phyloP scores from a whole-genome alignment of 768 basidiomycete genomes.

The Strobilomyces echinocephalus region DNA sequence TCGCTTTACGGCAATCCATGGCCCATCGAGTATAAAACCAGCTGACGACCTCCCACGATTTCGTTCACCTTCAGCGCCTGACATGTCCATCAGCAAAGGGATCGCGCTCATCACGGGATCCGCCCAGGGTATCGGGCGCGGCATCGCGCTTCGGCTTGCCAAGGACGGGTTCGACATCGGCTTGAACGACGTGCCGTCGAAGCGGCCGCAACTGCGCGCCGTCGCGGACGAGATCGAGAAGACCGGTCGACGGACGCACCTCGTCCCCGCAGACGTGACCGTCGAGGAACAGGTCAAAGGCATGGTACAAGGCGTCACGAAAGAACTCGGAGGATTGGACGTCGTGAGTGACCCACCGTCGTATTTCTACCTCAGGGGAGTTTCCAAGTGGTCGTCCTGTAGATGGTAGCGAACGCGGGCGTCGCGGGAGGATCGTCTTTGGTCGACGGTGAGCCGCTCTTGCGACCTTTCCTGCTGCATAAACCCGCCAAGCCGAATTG shows the following conservation, averaged over 20 bases:
- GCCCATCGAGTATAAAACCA: neutral
- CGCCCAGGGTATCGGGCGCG: neutral
- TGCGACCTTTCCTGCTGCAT: neutral
- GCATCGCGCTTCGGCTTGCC: neutral
- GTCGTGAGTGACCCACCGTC: neutral
- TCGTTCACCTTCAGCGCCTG: too few species aligned
- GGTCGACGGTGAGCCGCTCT: neutral
- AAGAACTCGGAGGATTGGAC: neutral
- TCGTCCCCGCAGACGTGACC: neutral
- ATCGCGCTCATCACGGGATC: neutral
- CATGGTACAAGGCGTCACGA: neutral
- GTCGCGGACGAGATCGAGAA: neutral
- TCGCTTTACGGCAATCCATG: too few species aligned
- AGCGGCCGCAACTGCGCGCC: neutral
- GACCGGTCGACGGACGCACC: neutral
- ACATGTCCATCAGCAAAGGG: neutral
- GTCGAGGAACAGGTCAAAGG: neutral
- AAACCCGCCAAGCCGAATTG: neutral
- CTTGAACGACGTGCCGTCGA: neutral
- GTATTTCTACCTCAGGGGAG: neutral
- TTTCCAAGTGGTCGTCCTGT: neutral
- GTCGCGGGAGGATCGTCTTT: neutral
- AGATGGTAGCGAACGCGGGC: slow-evolving; percentile 14
- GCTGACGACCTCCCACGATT: neutral
- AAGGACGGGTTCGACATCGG: neutral